A percentile compares a stretch with the other conserved stretches of the same genome.
These are phyloP conservation scores for Spathaspora passalidarum DNA, from an alignment of 805 yeast species.

Conservation along the genomic window DNA sequence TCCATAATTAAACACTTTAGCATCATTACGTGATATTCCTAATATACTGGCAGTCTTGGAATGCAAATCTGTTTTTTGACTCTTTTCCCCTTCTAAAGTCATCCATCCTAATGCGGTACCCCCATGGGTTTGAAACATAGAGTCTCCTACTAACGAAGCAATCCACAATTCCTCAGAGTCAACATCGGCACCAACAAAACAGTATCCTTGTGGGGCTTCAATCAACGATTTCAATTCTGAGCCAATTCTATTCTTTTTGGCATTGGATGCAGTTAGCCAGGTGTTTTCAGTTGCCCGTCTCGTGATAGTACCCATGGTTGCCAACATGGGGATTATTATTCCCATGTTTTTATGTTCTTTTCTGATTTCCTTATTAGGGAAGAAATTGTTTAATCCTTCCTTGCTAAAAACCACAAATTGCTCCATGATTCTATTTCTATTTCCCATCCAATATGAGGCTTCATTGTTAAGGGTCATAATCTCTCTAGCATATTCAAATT, in stretches of 20 bases:
- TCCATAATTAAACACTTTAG: constrained; percentile 94
- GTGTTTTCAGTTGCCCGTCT: constrained; percentile 95
- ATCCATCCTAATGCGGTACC: constrained; percentile 98
- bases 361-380: constrained; percentile 20
- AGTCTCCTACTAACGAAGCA: constrained; percentile 91
- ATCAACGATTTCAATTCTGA: constrained; percentile 89
- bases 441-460: constrained; percentile 91
- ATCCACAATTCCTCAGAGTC: constrained; percentile 99
- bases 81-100: constrained; percentile 95
- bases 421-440: constrained; percentile 75
- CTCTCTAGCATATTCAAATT: constrained; percentile 66
- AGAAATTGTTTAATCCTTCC: constrained; percentile 18
- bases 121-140: constrained; percentile 85
- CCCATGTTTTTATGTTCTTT: constrained; percentile 44
- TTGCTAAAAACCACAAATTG: constrained; percentile 76
- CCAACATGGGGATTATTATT: constrained; percentile 76
- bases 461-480: constrained; percentile 75
- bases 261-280: constrained; percentile 97
- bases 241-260: constrained; percentile 80
- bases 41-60: constrained; percentile 88
- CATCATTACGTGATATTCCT: constrained; percentile 87
- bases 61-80: constrained; percentile 90
- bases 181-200: constrained; percentile 97
- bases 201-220: constrained; percentile 83
- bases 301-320: constrained; percentile 96